Base-by-base conservation (phyloP, 2,329 filamentous ascomycete genomes). In the Pochonia chlamydosporia region DNA sequence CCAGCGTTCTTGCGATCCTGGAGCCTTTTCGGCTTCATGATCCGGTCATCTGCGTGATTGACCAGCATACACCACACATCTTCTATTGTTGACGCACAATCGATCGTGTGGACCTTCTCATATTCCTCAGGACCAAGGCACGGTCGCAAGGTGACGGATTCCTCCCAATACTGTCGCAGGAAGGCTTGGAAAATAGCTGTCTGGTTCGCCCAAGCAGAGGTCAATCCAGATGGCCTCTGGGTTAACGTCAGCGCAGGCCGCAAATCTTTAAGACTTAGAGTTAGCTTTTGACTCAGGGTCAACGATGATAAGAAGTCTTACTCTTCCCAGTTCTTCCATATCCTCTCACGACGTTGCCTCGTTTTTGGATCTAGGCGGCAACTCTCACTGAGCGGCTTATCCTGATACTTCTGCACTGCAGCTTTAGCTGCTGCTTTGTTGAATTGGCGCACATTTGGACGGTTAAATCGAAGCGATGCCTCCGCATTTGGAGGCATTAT, bases 91-190 rank as follows among this genome's bases (percentile, higher is more conserved):
- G 18, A 31, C n/a, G 40, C 46, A 23, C 18, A 26, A 18, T 48
- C 3, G 40, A 48, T 48, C 13, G 40, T 48, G 14, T 36, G 46
- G 5, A 43, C 46, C 25, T 43, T 16, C 36, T 43, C 25, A 40
- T 48, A 48, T 41, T 48, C 46, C 26, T 48, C 40, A 13, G 40
- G 40, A 21, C 46, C 40, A n/a, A 48, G 23, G 40, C 46, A 48
- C 20, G 40, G 46, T 24, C 46, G 40, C 35, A 13, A 20, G 13
- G 31, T 44, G 5, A 43, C 40, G 24, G 31, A 48, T 24, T 28
- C 13, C 35, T 40, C 13, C 8, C 42, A 25, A 30, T 48, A 48
- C 23, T 21, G n/a, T 35, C 21, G 31, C 10, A 48, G 36, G 35
- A 43, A 48, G 8, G 20, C 28, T 40, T 44, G 23, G 40, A 48